Conservation (phyloP, 805 yeast genomes). For the Debaryomyces hansenii region DNA sequence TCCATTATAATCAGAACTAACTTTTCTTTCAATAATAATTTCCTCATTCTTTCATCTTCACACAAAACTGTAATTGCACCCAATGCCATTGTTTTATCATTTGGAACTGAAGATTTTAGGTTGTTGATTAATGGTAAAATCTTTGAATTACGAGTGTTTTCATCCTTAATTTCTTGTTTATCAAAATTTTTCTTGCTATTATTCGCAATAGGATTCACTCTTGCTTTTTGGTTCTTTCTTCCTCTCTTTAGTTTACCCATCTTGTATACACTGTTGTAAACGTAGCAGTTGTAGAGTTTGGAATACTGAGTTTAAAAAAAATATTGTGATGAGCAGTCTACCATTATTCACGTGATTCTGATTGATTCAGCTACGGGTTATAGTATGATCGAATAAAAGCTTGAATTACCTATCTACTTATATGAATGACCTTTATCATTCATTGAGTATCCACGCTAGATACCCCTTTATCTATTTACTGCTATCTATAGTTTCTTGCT, state of each 20-base stretch:
- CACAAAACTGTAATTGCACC: conserved; percentile 69
- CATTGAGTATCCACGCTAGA: no score
- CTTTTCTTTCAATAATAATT: conserved; percentile 66
- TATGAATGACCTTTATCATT: neutral
- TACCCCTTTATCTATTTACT: neutral
- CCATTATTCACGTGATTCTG: neutral
- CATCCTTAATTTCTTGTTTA: conserved; percentile 40
- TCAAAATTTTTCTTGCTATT: conserved; percentile 13
- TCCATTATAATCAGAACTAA: conserved; percentile 64
- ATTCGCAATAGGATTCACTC: conserved; percentile 35
- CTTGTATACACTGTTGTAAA: conserved; percentile 3
- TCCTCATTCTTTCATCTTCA: conserved; percentile 67
- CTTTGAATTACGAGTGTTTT: conserved; percentile 49
- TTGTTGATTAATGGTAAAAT: conserved; percentile 69
- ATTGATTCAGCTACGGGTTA: neutral
- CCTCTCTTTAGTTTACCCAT: conserved; percentile 81
- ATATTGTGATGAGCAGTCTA: neutral
- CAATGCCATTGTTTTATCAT: conserved; percentile 77
- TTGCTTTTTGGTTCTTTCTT: conserved; percentile 34
- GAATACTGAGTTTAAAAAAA: neutral
- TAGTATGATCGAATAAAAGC: no score
- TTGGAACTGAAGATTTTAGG: conserved; percentile 59
- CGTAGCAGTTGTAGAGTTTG: neutral
- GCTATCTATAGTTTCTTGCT: neutral
- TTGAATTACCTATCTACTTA: neutral